These are phyloP conservation scores for Fusarium sororula DNA, from an alignment of 2,329 filamentous ascomycete species.

Conservation along the genomic window DNA sequence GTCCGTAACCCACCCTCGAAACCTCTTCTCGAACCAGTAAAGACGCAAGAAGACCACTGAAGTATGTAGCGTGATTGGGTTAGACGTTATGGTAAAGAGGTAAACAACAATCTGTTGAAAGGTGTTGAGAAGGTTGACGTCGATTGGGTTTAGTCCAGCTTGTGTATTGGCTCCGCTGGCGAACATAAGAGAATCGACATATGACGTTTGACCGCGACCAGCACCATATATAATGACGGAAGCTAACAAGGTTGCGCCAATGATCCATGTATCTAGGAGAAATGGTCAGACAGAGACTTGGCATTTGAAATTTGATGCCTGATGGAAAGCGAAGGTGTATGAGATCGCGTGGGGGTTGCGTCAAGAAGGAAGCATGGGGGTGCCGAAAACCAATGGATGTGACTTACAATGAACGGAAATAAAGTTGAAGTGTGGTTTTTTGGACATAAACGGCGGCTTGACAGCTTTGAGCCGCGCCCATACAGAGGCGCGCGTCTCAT, in stretches of 20 bases:
- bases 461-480: constrained; percentile 58
- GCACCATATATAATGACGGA: constrained; percentile 79
- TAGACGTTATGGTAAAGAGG: constrained; percentile 75
- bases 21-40: constrained; percentile 98
- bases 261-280: constrained; percentile 77
- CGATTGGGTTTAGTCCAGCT: constrained; percentile 86
- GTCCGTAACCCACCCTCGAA: constrained; percentile 83
- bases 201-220: constrained; percentile 67
- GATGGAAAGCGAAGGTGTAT: constrained; percentile 20
- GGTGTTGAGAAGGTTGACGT: constrained; percentile 73
- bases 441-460: constrained; percentile 66
- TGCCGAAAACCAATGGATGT: not conserved
- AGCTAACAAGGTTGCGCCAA: constrained; percentile 75
- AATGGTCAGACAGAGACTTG: constrained; percentile 32
- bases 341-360: constrained; percentile 32
- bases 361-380: not conserved
- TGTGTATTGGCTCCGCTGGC: constrained; percentile 88
- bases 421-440: constrained; percentile 79
- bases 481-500: constrained; percentile 45
- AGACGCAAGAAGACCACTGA: constrained; percentile 91
- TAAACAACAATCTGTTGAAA: constrained; percentile 81
- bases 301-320: not conserved
- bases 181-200: constrained; percentile 91
- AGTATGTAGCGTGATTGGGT: constrained; percentile 85
- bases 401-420: constrained; percentile 80